Evolutionary conservation across 1,284 basidiomycete species (phyloP), one percentile per base, ranked within the genome.

Genomic region (Pterulicium gracile): DNA sequence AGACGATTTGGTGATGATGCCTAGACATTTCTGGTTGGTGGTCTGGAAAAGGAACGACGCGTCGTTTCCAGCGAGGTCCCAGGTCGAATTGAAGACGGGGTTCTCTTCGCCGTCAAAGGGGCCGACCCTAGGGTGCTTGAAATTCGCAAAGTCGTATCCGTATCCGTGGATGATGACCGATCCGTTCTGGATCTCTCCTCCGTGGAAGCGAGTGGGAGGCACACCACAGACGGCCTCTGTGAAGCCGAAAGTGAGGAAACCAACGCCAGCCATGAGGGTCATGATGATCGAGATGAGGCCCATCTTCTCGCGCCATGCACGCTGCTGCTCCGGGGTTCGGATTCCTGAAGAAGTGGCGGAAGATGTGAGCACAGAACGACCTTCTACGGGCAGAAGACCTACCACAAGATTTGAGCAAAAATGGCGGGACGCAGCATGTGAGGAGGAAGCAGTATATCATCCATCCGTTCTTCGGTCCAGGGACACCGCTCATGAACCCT

Each of bases 231-330:
- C 94, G 45, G 83, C 70, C 59, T 93, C 79, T 3, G 94, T 98
- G 71, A 99, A 99, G n/a, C 96, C 95, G 66, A 99, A 99, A 1
- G 95, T 98, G 61, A 99, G 74, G 77, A 93, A 98, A 64, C 94
- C 95, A 60, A 99, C 96, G 42, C 72, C 77, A 18, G 86, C 85
- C 95, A 98, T 98, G 54, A 93, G 77, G 17, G 63, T 4, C 14
- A 78, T 61, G 56, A 96, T 90, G 63, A 98, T 76, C 52, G 73
- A 70, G 48, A 99, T 70, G 23, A 99, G 77, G 24, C 95, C 95
- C 65, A 98, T 94, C 72, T 99, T 99, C 67, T 98, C 95, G 52
- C 96, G 77, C 90, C 94, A 99, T 36, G 95, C 95, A 46, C 92
- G 81, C 64, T 95, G 92, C 56, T 90, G 88, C 55, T 98, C 96